phyloP scores from a whole-genome alignment of 257 asterid species.

The Solanum paucissectum region DNA sequence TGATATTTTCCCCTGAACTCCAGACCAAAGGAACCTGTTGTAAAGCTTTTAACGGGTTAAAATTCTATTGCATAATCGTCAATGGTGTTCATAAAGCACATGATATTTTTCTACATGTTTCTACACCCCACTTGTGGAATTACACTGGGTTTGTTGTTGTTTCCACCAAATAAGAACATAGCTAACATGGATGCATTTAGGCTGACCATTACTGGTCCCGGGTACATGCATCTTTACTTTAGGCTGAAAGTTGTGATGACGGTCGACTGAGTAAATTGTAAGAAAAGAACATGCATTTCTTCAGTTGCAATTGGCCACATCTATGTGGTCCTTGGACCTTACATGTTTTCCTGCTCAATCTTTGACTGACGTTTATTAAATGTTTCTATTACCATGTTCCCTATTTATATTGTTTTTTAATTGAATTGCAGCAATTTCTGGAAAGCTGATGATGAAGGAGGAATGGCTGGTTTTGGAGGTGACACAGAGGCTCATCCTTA shows the following conservation, averaged over 20 bases:
- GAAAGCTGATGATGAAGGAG: conserved; percentile 81
- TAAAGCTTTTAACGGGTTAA: not conserved
- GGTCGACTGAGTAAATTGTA: not conserved
- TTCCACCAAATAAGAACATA: not conserved
- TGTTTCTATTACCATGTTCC: not conserved
- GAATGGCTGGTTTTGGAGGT: conserved; percentile 53
- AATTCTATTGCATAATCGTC: not conserved
- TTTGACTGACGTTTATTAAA: not conserved
- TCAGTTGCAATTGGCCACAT: not conserved
- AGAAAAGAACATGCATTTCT: not conserved
- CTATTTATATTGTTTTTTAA: not conserved
- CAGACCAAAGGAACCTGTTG: not conserved
- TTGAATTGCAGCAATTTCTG: conserved; percentile 62
- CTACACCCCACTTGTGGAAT: not conserved
- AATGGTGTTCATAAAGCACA: not conserved
- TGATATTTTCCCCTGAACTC: not conserved
- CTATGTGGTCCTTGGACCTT: not conserved
- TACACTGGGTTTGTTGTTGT: not conserved
- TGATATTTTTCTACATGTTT: not conserved
- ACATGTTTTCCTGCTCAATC: not conserved
- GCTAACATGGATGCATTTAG: not conserved
- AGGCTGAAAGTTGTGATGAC: not conserved
- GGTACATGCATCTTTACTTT: not conserved
- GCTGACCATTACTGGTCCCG: not conserved
- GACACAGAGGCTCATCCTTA: conserved; percentile 72